phyloP scores from a whole-genome alignment of 805 yeast species.

The Blastobotrys robertii region DNA sequence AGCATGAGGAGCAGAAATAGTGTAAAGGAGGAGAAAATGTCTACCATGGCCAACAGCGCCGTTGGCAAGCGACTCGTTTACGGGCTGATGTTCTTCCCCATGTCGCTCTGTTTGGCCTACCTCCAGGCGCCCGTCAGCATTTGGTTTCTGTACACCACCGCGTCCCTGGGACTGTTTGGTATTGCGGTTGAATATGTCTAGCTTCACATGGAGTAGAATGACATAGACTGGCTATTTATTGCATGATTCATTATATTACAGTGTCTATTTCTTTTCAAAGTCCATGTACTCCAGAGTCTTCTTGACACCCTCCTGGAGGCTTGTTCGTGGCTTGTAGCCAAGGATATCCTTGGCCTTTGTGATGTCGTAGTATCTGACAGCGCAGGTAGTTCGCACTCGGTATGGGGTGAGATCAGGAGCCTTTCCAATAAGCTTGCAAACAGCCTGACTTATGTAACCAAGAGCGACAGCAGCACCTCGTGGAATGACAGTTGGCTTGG shows the following conservation, averaged over 20 bases:
- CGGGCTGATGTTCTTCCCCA: not conserved
- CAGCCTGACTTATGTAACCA: slow-evolving; percentile 73
- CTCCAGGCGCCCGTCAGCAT: not conserved
- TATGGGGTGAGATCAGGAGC: slow-evolving; percentile 95
- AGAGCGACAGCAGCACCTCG: slow-evolving; percentile 69
- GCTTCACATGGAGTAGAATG: not conserved
- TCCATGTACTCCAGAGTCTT: slow-evolving; percentile 84
- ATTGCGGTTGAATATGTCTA: not conserved
- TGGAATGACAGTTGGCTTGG: slow-evolving; percentile 54
- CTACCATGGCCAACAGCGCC: no score
- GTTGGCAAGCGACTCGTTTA: no score
- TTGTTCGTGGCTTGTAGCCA: slow-evolving; percentile 75
- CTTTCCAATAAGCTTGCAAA: slow-evolving; percentile 60
- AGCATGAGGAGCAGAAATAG: no score
- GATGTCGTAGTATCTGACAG: slow-evolving; percentile 87
- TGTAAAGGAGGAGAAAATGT: no score
- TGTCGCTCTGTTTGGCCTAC: not conserved
- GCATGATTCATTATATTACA: not conserved
- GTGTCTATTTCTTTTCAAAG: not conserved
- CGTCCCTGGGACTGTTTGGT: not conserved
- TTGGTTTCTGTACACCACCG: not conserved
- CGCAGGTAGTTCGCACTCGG: slow-evolving; percentile 87
- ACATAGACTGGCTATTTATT: not conserved
- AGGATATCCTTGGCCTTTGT: slow-evolving; percentile 69
- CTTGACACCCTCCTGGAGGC: slow-evolving; percentile 67